Conservation (phyloP, 2,329 filamentous ascomycete species). For the Fusarium duplospermum region DNA sequence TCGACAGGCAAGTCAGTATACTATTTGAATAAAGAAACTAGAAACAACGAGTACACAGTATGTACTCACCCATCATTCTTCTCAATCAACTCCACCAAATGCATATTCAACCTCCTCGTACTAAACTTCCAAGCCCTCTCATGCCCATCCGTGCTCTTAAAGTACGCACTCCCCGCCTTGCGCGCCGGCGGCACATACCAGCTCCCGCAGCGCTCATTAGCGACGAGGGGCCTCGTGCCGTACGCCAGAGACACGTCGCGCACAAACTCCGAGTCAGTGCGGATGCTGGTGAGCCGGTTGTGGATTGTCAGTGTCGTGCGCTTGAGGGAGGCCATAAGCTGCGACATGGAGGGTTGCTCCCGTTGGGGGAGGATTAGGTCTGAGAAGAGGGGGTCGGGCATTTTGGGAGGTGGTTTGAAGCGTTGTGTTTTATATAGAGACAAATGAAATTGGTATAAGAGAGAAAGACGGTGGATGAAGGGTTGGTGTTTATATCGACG, state of each 20-base stretch:
- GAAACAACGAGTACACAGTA: background rate
- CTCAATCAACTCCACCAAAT: slow-evolving; percentile 77
- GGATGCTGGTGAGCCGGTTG: slow-evolving; percentile 86
- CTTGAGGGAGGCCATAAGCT: slow-evolving; percentile 77
- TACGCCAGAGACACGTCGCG: slow-evolving; percentile 66
- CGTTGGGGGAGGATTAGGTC: slow-evolving; percentile 64
- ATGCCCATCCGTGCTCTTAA: slow-evolving; percentile 98
- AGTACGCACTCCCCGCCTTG: slow-evolving; percentile 85
- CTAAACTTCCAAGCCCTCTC: slow-evolving; percentile 92
- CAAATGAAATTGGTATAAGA: background rate
- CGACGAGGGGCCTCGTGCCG: slow-evolving; percentile 75
- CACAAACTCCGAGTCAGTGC: slow-evolving; percentile 81
- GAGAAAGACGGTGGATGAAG: background rate
- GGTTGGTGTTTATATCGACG: background rate
- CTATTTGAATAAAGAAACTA: background rate
- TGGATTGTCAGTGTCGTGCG: slow-evolving; percentile 80
- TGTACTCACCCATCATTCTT: slow-evolving; percentile 71
- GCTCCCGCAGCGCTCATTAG: slow-evolving; percentile 94
- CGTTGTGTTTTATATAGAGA: background rate
- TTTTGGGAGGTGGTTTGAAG: background rate
- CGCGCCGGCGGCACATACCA: slow-evolving; percentile 83
- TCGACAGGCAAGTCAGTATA: background rate
- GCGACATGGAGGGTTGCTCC: slow-evolving; percentile 76
- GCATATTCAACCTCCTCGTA: slow-evolving; percentile 83
- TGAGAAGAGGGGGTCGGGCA: slow-evolving; percentile 47